These are phyloP conservation scores for Daldinia loculata DNA, from an alignment of 495 filamentous ascomycete species.

Conservation along the genomic window DNA sequence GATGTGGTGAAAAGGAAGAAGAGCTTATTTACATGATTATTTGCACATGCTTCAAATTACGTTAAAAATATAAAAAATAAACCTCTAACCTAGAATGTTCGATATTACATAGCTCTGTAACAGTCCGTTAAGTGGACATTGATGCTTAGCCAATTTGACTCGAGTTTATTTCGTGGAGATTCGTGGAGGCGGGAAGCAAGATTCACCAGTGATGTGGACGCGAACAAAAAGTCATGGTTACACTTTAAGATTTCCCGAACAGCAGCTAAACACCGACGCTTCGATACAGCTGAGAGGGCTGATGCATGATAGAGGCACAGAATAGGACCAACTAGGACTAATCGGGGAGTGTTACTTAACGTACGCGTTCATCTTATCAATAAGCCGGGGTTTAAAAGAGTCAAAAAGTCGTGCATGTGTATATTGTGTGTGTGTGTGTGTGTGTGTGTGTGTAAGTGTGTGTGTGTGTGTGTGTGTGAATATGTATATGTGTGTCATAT, in stretches of 20 bases:
- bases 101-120: conserved; percentile 27
- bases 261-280: conserved; percentile 15
- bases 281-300: conserved; percentile 26
- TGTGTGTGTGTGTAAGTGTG: neutral
- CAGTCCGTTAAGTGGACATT: neutral
- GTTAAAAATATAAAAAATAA: neutral
- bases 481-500: neutral
- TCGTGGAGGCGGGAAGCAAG: conserved; percentile 15
- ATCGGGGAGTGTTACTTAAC: conserved; percentile 12
- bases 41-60: conserved; percentile 12
- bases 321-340: conserved; percentile 8
- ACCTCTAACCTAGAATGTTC: no score
- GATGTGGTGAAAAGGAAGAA: neutral
- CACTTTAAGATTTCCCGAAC: conserved; percentile 32
- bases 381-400: conserved; percentile 26
- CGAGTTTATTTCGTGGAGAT: conserved; percentile 22
- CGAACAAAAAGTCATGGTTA: conserved; percentile 23
- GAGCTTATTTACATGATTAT: neutral
- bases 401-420: conserved; percentile 1
- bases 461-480: neutral
- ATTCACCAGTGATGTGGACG: neutral
- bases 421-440: neutral
- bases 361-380: conserved; percentile 30
- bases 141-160: conserved; percentile 18
- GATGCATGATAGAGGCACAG: conserved; percentile 33